Conservation (phyloP, 306 rosid species). For the Geum urbanum region DNA sequence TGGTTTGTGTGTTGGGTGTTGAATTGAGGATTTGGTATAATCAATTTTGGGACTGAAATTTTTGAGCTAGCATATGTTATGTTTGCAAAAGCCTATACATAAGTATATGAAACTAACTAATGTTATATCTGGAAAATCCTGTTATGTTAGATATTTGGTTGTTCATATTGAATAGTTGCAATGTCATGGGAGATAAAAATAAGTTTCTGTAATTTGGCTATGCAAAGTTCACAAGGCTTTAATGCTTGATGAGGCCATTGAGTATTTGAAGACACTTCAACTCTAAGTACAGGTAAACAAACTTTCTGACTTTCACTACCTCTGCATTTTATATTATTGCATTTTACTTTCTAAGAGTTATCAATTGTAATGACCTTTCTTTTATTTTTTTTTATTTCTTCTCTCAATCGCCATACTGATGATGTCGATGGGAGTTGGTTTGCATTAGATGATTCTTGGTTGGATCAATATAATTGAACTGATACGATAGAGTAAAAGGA, state of each 20-base stretch:
- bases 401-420: slow-evolving; percentile 42
- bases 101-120: slow-evolving; percentile 19
- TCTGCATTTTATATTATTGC: slow-evolving; percentile 1
- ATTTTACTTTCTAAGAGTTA: slow-evolving; percentile 15
- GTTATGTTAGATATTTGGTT: slow-evolving; percentile 17
- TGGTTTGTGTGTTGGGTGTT: slow-evolving; percentile 11
- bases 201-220: slow-evolving; percentile 12
- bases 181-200: slow-evolving; percentile 10
- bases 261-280: slow-evolving; percentile 81
- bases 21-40: slow-evolving; percentile 12
- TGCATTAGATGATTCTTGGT: slow-evolving; percentile 26
- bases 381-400: background rate
- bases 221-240: slow-evolving; percentile 84
- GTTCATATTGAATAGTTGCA: slow-evolving; percentile 5
- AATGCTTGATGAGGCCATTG: slow-evolving; percentile 92
- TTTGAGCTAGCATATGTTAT: slow-evolving; percentile 7
- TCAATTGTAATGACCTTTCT: slow-evolving; percentile 22
- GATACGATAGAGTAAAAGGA: no score
- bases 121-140: no score
- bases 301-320: slow-evolving; percentile 10
- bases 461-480: no score
- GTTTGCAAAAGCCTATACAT: background rate
- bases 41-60: slow-evolving; percentile 17
- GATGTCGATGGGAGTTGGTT: slow-evolving; percentile 88
- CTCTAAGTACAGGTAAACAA: slow-evolving; percentile 69